Evolutionary conservation across 352 stramenopile species (phyloP), one percentile per base, ranked within the genome.

Genomic region (Phytophthora litchii): DNA sequence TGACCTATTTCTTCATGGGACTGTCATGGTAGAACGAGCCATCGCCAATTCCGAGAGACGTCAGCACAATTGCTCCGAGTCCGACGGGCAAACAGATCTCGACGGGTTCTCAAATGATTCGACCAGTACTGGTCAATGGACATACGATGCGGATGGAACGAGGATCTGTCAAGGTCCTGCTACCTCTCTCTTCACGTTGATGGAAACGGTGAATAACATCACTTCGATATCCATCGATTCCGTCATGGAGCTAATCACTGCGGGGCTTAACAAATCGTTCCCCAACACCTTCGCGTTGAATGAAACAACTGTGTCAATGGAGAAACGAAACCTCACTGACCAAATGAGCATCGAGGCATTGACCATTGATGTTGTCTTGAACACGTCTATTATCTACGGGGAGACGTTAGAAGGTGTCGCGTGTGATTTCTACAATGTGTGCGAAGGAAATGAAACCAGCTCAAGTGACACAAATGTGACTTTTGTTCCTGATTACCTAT

Each of bases 61-160:
- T n/a, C 67, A 69, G 12, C 71, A 85, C 49, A 60, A 60, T 21
- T 85, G 76, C 49, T 67, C 57, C 14, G 42, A 69, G n/a, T 79
- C 70, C 6, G 76, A 85, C 41, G 31, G 54, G 17, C 60, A 57
- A 27, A 58, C 43, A 1, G 56, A 79, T 11, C 50, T 74, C 3
- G 59, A 76, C 32, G 29, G 17, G n/a, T 48, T 38, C 27, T 38
- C 60, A 0, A 59, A 51, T 13, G 19, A 40, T 17, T 62, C 42
- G 8, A 50, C 37, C 23, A 58, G 41, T 19, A 53, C 52, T 3
- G 58, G 57, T 11, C 29, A 58, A 13, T 80, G 71, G 74, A 74
- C 51, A 5, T 57, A 67, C 12, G 45, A 58, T 0, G 55, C 62
- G 2, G 57, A 76, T 41, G 72, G 72, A 6, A 68, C 54, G 16